Evolutionary conservation across 2,329 filamentous ascomycete species (phyloP).

Genomic region (Beauveria medogensis): DNA sequence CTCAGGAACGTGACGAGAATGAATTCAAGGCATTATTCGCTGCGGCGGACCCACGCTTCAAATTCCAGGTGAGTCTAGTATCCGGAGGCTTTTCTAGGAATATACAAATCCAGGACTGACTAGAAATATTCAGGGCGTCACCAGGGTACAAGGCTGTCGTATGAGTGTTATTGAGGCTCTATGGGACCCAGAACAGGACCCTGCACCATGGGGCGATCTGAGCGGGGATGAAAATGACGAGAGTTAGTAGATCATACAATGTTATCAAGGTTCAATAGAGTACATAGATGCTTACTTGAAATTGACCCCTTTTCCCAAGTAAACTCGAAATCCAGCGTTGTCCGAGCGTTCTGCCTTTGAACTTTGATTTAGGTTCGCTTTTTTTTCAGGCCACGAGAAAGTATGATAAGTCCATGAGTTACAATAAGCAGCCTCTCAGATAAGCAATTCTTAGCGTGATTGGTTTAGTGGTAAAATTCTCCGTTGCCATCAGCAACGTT

Average conservation of each 20-base stretch:
- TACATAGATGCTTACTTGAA: background rate
- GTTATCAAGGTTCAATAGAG: background rate
- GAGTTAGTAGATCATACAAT: too few species aligned
- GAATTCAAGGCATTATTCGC: constrained; percentile 39
- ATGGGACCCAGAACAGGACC: constrained; percentile 28
- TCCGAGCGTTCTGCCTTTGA: too few species aligned
- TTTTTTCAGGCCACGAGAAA: too few species aligned
- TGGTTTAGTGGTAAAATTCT: constrained; percentile 30
- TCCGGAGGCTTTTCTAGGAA: background rate
- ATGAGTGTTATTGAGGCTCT: constrained; percentile 43
- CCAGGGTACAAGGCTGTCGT: constrained; percentile 31
- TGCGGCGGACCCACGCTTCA: constrained; percentile 33
- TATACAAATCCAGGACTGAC: constrained; percentile 9
- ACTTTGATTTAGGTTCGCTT: too few species aligned
- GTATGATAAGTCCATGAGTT: too few species aligned
- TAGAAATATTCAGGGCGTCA: constrained; percentile 26
- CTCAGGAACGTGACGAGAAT: constrained; percentile 39
- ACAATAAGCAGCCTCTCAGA: too few species aligned
- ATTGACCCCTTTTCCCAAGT: too few species aligned
- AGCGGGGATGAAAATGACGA: background rate
- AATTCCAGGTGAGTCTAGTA: constrained; percentile 29
- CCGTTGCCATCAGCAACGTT: constrained; percentile 26
- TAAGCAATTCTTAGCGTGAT: constrained; percentile 16
- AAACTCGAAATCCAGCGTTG: too few species aligned
- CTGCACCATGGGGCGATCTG: background rate